phyloP scores from a whole-genome alignment of 805 yeast genomes.

The Yamadazyma laniorum region DNA sequence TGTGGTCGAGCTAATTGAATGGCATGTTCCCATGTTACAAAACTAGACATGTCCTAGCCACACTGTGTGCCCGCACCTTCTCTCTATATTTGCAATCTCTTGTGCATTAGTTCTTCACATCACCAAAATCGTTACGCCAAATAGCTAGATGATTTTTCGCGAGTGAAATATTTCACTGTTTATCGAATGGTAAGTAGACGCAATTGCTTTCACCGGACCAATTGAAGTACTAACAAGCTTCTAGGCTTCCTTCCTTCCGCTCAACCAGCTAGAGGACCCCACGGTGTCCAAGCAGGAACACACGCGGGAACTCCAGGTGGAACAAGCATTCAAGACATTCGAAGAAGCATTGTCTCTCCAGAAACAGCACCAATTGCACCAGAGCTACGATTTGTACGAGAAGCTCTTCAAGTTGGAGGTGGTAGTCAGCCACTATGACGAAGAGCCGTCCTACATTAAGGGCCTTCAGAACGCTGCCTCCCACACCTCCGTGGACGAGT shows the following conservation, averaged over 20 bases:
- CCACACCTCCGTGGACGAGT: constrained; percentile 36
- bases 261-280: constrained; percentile 76
- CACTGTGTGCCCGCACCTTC: too few species aligned
- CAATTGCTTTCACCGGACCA: too few species aligned
- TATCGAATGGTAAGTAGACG: too few species aligned
- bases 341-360: constrained; percentile 69
- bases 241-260: constrained; percentile 65
- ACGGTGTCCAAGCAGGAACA: constrained; percentile 72
- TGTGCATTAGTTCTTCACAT: too few species aligned
- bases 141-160: too few species aligned
- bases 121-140: too few species aligned
- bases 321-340: constrained; percentile 76
- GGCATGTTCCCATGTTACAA: too few species aligned
- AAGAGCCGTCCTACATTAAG: constrained; percentile 35
- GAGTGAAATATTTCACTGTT: too few species aligned
- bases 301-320: constrained; percentile 86
- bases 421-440: constrained; percentile 44
- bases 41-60: too few species aligned
- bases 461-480: constrained; percentile 40
- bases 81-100: too few species aligned
- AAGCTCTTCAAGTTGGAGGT: constrained; percentile 69
- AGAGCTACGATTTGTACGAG: constrained; percentile 56
- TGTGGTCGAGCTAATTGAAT: too few species aligned
- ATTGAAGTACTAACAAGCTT: constrained; percentile 4
- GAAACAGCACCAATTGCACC: constrained; percentile 43